Evolutionary conservation across 192 early-diverging fungal species (phyloP).

Genomic region (Rhizophagus clarus): DNA sequence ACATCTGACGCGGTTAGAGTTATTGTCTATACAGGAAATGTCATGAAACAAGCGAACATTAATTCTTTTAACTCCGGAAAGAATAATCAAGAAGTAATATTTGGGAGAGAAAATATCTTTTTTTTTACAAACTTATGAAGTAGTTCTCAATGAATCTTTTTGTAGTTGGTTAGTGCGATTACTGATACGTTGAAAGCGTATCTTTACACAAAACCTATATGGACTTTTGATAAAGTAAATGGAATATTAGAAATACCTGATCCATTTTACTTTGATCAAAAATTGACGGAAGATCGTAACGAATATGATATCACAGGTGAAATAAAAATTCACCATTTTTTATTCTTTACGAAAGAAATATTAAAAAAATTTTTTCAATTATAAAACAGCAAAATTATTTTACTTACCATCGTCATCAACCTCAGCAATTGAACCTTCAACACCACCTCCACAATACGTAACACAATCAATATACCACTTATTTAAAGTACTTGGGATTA

Average conservation of each 20-base stretch:
- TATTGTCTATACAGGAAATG: not conserved
- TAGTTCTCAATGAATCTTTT: not conserved
- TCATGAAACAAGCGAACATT: not conserved
- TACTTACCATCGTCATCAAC: conserved; percentile 4
- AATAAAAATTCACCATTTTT: not conserved
- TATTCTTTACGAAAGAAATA: not conserved
- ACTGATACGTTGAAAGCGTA: not conserved
- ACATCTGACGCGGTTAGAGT: not conserved
- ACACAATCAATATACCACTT: not conserved
- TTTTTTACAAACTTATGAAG: not conserved
- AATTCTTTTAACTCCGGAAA: not conserved
- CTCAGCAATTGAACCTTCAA: not conserved
- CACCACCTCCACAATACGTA: not conserved
- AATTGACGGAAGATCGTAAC: not conserved
- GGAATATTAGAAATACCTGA: not conserved
- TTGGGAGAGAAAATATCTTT: not conserved
- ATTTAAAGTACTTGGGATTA: not conserved
- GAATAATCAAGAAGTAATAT: not conserved
- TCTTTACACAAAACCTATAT: not conserved
- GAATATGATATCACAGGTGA: not conserved
- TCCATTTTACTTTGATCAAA: not conserved
- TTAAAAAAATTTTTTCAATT: not conserved
- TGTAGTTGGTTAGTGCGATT: not conserved
- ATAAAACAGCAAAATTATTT: conserved; percentile 2
- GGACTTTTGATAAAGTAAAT: not conserved